These are phyloP conservation scores for Claviceps pazoutovae DNA, from an alignment of 2,329 filamentous ascomycete species.

Conservation along the genomic window DNA sequence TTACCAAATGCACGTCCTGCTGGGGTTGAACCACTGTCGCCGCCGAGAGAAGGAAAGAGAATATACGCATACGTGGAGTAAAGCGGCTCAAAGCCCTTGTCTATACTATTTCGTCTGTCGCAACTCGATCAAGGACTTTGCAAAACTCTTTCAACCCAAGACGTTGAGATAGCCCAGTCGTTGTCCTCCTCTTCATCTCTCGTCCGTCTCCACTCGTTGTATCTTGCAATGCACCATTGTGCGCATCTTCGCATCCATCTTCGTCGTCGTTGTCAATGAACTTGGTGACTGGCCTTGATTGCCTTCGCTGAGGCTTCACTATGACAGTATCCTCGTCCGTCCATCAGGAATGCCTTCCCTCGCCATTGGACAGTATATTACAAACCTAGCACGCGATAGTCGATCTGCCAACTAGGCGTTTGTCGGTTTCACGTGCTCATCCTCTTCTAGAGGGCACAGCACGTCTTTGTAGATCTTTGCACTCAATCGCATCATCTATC, in stretches of 20 bases:
- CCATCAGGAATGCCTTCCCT: slow-evolving; percentile 7
- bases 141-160: no score
- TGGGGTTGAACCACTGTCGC: no score
- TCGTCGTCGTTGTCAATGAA: slow-evolving; percentile 6
- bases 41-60: no score
- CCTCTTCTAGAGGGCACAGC: not conserved
- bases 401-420: no score
- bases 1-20: no score
- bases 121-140: no score
- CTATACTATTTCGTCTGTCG: no score
- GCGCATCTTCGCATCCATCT: slow-evolving; percentile 3
- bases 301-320: slow-evolving; percentile 3
- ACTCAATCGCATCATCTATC: not conserved
- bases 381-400: no score
- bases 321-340: slow-evolving; percentile 6
- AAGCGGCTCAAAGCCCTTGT: no score
- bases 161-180: not conserved
- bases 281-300: slow-evolving; percentile 11
- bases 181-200: slow-evolving; percentile 14
- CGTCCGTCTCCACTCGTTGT: slow-evolving; percentile 20
- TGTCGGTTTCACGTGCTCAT: no score
- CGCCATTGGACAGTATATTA: slow-evolving; percentile 6
- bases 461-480: slow-evolving; percentile 1
- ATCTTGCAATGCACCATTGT: slow-evolving; percentile 15
- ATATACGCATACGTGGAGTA: no score